A percentile compares a stretch with the other conserved stretches of the same genome.
Conservation (phyloP, 371 early-diverging fungal species). For the Syncephalastrum sp. region DNA sequence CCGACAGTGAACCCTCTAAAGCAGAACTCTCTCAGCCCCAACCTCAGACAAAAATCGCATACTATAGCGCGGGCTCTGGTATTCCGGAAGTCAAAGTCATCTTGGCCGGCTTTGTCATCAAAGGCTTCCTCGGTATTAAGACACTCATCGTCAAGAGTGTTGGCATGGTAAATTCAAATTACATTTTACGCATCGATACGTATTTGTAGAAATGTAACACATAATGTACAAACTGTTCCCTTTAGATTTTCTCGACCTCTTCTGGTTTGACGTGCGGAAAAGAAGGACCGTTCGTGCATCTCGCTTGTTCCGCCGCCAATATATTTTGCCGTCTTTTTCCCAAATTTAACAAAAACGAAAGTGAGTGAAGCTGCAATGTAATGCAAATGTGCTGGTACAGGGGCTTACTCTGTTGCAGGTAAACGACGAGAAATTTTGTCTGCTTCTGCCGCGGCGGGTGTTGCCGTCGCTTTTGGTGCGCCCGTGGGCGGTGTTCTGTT, state of each 20-base stretch:
- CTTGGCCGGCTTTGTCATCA: conserved; percentile 90
- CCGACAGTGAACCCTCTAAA: conserved; percentile 2
- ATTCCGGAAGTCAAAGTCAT: conserved; percentile 96
- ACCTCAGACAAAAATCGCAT: conserved; percentile 40
- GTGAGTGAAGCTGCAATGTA: conserved; percentile 23
- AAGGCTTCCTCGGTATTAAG: conserved; percentile 82
- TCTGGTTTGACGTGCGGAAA: conserved; percentile 88
- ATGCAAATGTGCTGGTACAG: neutral
- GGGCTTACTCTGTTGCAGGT: conserved; percentile 18
- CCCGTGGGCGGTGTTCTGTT: conserved; percentile 92
- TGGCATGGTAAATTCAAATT: conserved; percentile 58
- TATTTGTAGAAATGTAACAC: conserved; percentile 39
- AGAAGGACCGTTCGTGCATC: conserved; percentile 96
- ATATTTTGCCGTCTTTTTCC: conserved; percentile 75
- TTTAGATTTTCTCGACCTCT: conserved; percentile 69
- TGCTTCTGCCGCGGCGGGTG: conserved; percentile 88
- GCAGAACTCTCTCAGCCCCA: conserved; percentile 8
- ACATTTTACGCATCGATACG: neutral
- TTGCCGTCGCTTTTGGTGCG: conserved; percentile 93
- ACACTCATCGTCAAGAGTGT: conserved; percentile 86
- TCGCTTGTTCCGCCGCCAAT: conserved; percentile 90
- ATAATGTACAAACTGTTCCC: neutral
- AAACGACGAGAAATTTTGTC: conserved; percentile 85
- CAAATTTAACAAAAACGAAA: conserved; percentile 85
- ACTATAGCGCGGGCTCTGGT: conserved; percentile 88